These are phyloP conservation scores for Yamadazyma scolyti DNA, from an alignment of 805 yeast species.

Conservation along the genomic window DNA sequence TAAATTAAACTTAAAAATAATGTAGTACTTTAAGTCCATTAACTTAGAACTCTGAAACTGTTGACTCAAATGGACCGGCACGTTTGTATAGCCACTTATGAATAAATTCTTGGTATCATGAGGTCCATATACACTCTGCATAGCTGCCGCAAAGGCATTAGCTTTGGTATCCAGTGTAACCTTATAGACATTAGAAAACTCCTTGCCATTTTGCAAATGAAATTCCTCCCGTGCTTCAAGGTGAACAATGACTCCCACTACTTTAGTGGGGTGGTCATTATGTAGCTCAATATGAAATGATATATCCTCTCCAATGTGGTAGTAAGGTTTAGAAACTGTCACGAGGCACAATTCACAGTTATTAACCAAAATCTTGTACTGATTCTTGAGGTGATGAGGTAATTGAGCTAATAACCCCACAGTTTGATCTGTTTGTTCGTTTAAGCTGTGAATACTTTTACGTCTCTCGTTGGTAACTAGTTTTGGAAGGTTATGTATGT, in stretches of 20 bases:
- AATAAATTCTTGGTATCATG: slow-evolving; percentile 13
- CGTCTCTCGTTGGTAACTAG: slow-evolving; percentile 29
- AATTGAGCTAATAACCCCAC: slow-evolving; percentile 20
- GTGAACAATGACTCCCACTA: slow-evolving; percentile 30
- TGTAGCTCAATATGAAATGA: slow-evolving; percentile 27
- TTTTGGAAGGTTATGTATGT: slow-evolving; percentile 29
- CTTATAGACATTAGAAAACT: slow-evolving; percentile 23
- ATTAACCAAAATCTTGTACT: slow-evolving; percentile 35
- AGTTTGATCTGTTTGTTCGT: slow-evolving; percentile 10
- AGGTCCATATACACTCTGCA: slow-evolving; percentile 6
- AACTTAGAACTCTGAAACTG: slow-evolving; percentile 35
- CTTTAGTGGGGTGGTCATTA: slow-evolving; percentile 15
- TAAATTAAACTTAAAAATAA: slow-evolving; percentile 35
- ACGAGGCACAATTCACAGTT: slow-evolving; percentile 28
- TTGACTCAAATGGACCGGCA: slow-evolving; percentile 28
- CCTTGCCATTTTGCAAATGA: slow-evolving; percentile 17
- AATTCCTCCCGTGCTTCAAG: slow-evolving; percentile 39
- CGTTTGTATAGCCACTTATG: slow-evolving; percentile 22
- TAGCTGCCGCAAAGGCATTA: slow-evolving; percentile 30
- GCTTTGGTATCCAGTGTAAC: slow-evolving; percentile 31
- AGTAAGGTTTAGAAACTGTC: slow-evolving; percentile 29
- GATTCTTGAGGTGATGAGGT: slow-evolving; percentile 27
- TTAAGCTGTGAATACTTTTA: slow-evolving; percentile 21
- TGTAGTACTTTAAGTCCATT: slow-evolving; percentile 32
- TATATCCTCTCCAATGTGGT: slow-evolving; percentile 37